A percentile compares a stretch with the other conserved stretches of the same genome.
Evolutionary conservation across 148 eudicot genomes (phyloP).

Genomic region (Dysphania ambrosioides): DNA sequence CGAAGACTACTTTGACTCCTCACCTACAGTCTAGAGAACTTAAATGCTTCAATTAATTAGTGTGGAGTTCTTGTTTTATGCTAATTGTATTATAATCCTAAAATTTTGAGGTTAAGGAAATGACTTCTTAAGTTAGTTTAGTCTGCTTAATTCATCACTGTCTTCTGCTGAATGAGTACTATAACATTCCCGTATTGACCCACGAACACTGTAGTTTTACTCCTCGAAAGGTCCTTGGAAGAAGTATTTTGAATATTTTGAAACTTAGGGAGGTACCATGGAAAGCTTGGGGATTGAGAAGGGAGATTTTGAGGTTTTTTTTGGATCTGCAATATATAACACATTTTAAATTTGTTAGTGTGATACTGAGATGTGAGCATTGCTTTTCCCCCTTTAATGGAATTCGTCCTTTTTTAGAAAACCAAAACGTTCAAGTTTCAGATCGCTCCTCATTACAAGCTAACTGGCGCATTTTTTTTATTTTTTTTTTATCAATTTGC

Average conservation of each 20-base stretch:
- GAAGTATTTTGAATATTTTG: no score
- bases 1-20: conserved; percentile 11
- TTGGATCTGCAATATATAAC: no score
- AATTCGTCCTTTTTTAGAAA: no score
- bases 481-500: neutral
- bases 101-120: neutral
- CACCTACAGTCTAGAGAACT: conserved; percentile 6
- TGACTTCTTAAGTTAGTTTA: neutral
- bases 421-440: neutral
- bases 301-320: no score
- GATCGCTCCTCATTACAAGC: neutral
- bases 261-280: no score
- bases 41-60: neutral
- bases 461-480: neutral
- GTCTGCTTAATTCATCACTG: no score
- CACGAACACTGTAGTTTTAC: no score
- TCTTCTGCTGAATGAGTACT: no score
- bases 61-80: neutral
- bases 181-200: no score
- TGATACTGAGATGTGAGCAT: neutral
- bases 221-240: no score
- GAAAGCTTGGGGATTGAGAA: no score
- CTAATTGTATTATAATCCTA: neutral
- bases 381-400: no score
- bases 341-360: neutral